A percentile compares a stretch with the other conserved stretches of the same genome.
Evolutionary conservation across 2,329 filamentous ascomycete genomes (phyloP).

Genomic region (Cryoendolithus antarcticus): DNA sequence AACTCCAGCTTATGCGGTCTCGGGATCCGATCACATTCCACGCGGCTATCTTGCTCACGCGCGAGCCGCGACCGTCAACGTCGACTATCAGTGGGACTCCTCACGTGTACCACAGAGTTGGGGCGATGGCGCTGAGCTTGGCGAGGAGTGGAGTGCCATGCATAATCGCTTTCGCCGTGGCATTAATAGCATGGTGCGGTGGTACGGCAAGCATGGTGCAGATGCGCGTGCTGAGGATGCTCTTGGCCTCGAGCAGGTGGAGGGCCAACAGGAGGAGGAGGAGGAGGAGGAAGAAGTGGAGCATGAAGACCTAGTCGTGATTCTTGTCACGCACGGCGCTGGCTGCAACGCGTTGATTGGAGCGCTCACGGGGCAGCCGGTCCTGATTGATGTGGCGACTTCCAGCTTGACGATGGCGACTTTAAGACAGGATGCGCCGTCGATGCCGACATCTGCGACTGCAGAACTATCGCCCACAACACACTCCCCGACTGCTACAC

Average conservation of each 20-base stretch:
- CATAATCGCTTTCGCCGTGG: conserved; percentile 78
- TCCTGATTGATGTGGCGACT: conserved; percentile 78
- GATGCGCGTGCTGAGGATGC: conserved; percentile 23
- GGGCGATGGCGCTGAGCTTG: conserved; percentile 77
- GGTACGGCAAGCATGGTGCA: conserved; percentile 50
- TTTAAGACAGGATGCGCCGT: conserved; percentile 36
- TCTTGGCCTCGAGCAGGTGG: conserved; percentile 23
- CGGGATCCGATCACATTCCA: conserved; percentile 68
- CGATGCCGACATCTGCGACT: conserved; percentile 6
- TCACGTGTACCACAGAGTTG: conserved; percentile 66
- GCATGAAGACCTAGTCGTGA: conserved; percentile 61
- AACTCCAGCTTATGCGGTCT: conserved; percentile 71
- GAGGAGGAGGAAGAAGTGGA: conserved; percentile 33
- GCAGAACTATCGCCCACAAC: neutral
- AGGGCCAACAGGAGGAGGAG: conserved; percentile 19
- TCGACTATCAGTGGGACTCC: conserved; percentile 97
- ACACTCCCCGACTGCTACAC: neutral
- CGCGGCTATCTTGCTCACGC: conserved; percentile 82
- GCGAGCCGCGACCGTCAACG: conserved; percentile 66
- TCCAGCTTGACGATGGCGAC: conserved; percentile 84
- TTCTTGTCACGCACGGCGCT: conserved; percentile 87
- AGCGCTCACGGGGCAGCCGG: conserved; percentile 80
- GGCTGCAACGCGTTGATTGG: conserved; percentile 93
- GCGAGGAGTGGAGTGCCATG: conserved; percentile 94
- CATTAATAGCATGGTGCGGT: conserved; percentile 64